phyloP scores from a whole-genome alignment of 2,329 filamentous ascomycete species.

The Hypoxylon sp. region DNA sequence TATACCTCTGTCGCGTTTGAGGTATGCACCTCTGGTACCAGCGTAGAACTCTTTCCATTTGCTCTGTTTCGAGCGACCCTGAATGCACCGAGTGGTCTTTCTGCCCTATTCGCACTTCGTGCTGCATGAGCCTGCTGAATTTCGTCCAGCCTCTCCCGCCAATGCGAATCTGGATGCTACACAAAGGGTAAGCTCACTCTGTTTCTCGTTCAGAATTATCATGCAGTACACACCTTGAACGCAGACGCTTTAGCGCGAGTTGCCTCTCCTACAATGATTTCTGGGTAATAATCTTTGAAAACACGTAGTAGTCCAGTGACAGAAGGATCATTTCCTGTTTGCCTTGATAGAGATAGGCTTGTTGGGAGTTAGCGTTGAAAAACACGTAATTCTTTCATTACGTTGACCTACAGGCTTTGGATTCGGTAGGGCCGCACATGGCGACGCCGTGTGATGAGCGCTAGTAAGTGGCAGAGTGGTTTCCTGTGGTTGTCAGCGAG shows the following conservation, averaged over 20 bases:
- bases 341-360: conserved; percentile 65
- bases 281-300: conserved; percentile 92
- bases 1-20: conserved; percentile 73
- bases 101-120: conserved; percentile 53
- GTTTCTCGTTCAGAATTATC: not conserved
- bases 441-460: conserved; percentile 79
- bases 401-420: conserved; percentile 69
- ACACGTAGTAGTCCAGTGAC: conserved; percentile 78
- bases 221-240: conserved; percentile 59
- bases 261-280: conserved; percentile 80
- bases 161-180: conserved; percentile 77
- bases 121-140: conserved; percentile 69
- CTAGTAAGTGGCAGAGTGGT: conserved; percentile 78
- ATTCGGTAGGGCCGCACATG: conserved; percentile 88
- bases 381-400: not conserved
- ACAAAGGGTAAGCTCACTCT: conserved; percentile 41
- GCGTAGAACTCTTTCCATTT: conserved; percentile 56
- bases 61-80: conserved; percentile 66
- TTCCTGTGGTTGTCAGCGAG: conserved; percentile 52
- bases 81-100: conserved; percentile 63
- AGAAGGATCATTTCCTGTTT: conserved; percentile 75
- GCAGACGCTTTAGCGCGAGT: conserved; percentile 67
- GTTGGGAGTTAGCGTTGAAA: conserved; percentile 21
- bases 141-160: conserved; percentile 72
- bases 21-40: conserved; percentile 76